Evolutionary conservation across 805 yeast species (phyloP), one percentile per base, ranked within the genome.

Genomic region (Millerozyma miso): DNA sequence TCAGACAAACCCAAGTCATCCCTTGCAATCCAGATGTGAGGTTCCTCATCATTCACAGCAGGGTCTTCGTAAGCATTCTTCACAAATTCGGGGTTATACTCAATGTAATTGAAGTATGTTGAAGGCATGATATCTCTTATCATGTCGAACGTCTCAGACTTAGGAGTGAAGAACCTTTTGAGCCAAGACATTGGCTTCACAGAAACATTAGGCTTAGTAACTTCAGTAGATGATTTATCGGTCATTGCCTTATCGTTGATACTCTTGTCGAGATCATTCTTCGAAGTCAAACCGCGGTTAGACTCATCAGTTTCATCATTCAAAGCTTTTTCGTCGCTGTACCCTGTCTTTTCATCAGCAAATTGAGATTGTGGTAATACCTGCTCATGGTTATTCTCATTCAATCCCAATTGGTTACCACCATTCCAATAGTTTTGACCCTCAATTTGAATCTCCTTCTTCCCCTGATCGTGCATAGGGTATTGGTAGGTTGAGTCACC

Each of bases 1-100:
- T 74, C 74, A 14, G 86, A 75, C 41, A 86, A 69, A 4, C 93
- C 91, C 68, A 80, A 63, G 4, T 75, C 67, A 60, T 86, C 95
- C 50, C 68, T 75, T 35, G 85, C 80, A 47, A 85, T 67, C 95
- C 95, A 86, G 39, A 84, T 67, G 43, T 75, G 74, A 23, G 88
- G 87, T 46, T 68, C 79, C 5, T 65, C 73, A 26, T 71, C 81
- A n/a, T 57, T 62, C 32, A 80, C 74, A 33, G 77, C 75, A 18
- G 88, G 87, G 53, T 80, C 77, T 31, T 72, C 67, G 52, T 79
- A 83, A 16, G 75, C 71, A 39, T 60, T 55, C 44, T 61, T 59
- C 29, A 70, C 54, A 46, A 69, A 72, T 36, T 69, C 73, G 4
- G 63, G 55, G 42, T 67, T 62, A 50, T 71, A 71, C 47, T 64